Conservation (phyloP, 2,329 filamentous ascomycete genomes). For the Calonectria honghensis region DNA sequence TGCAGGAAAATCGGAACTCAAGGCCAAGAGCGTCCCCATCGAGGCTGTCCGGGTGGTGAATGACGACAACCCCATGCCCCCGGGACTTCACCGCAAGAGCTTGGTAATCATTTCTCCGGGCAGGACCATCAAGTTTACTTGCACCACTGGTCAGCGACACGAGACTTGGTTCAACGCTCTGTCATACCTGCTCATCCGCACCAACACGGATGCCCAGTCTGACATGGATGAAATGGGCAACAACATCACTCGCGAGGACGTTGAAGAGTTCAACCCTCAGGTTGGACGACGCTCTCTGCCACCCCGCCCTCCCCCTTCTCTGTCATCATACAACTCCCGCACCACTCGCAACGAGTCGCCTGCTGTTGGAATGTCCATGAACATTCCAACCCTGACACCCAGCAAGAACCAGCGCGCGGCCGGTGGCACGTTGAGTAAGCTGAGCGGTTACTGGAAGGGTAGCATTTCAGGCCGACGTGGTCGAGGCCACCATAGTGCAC, state of each 20-base stretch:
- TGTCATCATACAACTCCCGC: constrained; percentile 88
- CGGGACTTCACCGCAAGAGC: constrained; percentile 95
- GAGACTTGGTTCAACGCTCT: constrained; percentile 99
- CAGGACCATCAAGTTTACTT: constrained; percentile 93
- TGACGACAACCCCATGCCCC: constrained; percentile 96
- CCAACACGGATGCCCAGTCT: constrained; percentile 77
- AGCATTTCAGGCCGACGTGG: constrained; percentile 74
- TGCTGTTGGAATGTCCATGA: constrained; percentile 68
- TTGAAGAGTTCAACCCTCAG: constrained; percentile 88
- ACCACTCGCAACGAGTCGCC: constrained; percentile 81
- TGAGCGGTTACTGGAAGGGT: constrained; percentile 76
- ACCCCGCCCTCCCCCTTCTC: constrained; percentile 76
- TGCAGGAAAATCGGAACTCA: constrained; percentile 84
- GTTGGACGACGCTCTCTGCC: constrained; percentile 63
- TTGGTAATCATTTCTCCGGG: constrained; percentile 92
- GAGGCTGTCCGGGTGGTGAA: constrained; percentile 93
- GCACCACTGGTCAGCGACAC: constrained; percentile 92
- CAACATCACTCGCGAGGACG: constrained; percentile 76
- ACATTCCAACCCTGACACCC: constrained; percentile 74
- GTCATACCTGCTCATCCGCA: constrained; percentile 91
- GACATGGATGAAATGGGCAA: constrained; percentile 76
- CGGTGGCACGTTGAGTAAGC: constrained; percentile 71
- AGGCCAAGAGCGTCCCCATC: constrained; percentile 92
- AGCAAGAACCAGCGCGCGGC: constrained; percentile 62
- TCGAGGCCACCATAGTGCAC: constrained; percentile 67